Conservation (phyloP, 1,284 basidiomycete genomes). For the Vanrija sp. region DNA sequence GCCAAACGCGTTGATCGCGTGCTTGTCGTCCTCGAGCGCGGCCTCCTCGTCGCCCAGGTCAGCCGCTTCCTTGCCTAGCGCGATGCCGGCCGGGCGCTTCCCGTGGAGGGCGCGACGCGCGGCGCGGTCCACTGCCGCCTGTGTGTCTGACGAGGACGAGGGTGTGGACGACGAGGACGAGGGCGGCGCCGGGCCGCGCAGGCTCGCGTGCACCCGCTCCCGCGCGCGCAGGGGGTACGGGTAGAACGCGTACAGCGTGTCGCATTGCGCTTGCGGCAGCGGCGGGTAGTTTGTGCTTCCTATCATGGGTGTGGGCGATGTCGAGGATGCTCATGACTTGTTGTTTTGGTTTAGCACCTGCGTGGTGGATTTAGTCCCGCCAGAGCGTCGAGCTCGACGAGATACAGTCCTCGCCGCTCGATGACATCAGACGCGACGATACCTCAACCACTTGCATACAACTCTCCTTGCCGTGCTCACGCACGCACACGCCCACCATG, state of each 20-base stretch:
- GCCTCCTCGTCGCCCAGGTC: constrained; percentile 41
- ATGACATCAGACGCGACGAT: too few species aligned
- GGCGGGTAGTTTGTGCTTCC: constrained; percentile 1
- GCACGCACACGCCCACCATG: constrained; percentile 18
- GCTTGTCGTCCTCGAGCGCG: constrained; percentile 33
- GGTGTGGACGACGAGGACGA: not conserved
- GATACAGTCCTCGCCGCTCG: too few species aligned
- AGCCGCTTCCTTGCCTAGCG: constrained; percentile 27
- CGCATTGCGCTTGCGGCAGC: constrained; percentile 16
- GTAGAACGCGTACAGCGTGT: constrained; percentile 32
- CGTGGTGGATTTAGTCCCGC: too few species aligned
- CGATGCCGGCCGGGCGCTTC: constrained; percentile 26
- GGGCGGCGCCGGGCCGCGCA: not conserved
- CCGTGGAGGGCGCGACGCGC: constrained; percentile 32
- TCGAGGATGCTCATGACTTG: not conserved
- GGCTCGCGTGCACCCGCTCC: constrained; percentile 17
- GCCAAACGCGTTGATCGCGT: constrained; percentile 38
- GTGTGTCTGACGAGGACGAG: not conserved
- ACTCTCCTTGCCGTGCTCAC: too few species aligned
- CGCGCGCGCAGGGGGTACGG: constrained; percentile 29
- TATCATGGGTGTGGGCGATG: constrained; percentile 2
- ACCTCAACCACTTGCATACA: too few species aligned
- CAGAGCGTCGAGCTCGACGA: too few species aligned
- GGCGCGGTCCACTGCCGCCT: constrained; percentile 14
- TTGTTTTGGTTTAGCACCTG: not conserved